These are phyloP conservation scores for Verticillium albo-atrum DNA, from an alignment of 2,329 filamentous ascomycete genomes.

Conservation along the genomic window DNA sequence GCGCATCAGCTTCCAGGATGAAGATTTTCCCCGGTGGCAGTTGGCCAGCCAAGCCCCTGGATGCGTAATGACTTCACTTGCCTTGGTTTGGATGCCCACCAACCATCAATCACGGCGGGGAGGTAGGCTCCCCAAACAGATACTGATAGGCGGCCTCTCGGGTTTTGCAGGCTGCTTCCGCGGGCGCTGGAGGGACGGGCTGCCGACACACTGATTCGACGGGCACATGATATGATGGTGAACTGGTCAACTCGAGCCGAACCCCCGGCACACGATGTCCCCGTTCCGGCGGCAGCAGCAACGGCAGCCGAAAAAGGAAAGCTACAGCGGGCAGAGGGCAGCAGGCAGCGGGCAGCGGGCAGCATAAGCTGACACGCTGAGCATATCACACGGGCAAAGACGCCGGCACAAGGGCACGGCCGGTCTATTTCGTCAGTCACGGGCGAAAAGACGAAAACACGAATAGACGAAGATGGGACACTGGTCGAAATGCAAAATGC, in stretches of 20 bases:
- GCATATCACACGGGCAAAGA: neutral
- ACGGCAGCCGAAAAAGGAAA: no score
- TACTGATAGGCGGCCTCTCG: neutral
- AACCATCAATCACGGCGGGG: neutral
- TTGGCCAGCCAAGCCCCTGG: neutral
- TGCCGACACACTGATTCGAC: neutral
- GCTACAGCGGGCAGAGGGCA: no score
- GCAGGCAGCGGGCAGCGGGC: no score
- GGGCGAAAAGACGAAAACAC: neutral
- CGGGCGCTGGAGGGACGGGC: neutral
- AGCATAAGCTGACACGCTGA: no score
- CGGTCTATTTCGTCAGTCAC: neutral
- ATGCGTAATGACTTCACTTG: neutral
- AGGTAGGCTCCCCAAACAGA: neutral
- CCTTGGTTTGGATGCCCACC: neutral
- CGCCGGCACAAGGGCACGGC: neutral
- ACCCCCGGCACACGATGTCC: neutral
- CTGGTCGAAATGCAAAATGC: neutral
- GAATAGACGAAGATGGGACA: neutral
- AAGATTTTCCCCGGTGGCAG: neutral
- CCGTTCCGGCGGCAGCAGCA: neutral
- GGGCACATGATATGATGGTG: neutral
- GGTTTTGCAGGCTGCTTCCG: neutral
- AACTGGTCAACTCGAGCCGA: neutral
- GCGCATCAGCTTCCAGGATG: neutral